Evolutionary conservation across 2,329 filamentous ascomycete species (phyloP), one percentile per base, ranked within the genome.

Genomic region (Penicillium corylophilum): DNA sequence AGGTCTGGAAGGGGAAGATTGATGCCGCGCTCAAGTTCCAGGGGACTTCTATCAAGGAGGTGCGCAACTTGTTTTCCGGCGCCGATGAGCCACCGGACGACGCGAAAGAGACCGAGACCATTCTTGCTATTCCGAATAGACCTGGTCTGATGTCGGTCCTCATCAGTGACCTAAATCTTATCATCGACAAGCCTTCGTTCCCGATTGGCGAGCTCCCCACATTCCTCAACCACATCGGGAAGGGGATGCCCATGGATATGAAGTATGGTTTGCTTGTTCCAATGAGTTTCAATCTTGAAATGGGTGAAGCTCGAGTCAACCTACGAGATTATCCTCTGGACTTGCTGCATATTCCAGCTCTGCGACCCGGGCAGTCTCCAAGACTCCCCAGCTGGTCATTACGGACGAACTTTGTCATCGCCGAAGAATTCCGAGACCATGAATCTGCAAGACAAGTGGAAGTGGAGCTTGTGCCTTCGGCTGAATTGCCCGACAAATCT

Each of bases 241-340:
- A 99, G 74, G 94, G 94, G 1, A 95, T 99, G 84, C 94, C 94
- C 1, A 80, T 84, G 56, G 87, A 95, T 64, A 99, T 91, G 82
- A 79, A 93, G 65, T 99, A 97, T 69, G 86, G 90, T 9, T 78
- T 99, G 18, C 80, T 99, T 16, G 78, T 99, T 10, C 95, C 94
- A 0, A 90, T 96, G 86, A 89, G 88, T 69, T 80, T 99, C 2
- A 86, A 90, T 58, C 81, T 99, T 56, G 89, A 89, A 54, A 92
- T 96, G 85, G 89, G 91, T 44, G 94, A 99, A 71, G 90, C 87
- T 9, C 86, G 88, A 55, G 81, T 95, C n/a, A 87, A 86, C 13
- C 76, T 99, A 20, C 84, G 94, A 58, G 94, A 99, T 73, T 99
- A 99, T 66, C 95, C 95, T 8, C 77, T 99, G 20, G 94, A 95